Evolutionary conservation across 1,284 basidiomycete genomes (phyloP), one percentile per base, ranked within the genome.

Genomic region (Pseudozyma sp.): DNA sequence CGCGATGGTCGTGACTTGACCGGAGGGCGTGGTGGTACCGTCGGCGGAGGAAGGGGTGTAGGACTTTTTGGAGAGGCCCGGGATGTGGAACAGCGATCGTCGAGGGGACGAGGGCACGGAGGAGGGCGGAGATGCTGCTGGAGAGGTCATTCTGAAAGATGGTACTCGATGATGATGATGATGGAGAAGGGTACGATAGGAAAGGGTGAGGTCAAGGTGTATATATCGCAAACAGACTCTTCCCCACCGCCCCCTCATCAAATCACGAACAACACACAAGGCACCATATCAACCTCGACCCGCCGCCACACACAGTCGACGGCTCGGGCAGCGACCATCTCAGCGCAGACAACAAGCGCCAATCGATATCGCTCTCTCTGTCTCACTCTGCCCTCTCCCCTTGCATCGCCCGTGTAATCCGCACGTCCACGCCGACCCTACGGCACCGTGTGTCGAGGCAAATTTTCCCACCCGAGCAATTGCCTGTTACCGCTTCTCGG

Each of bases 1-100:
- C 7, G 80, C 77, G 33, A 82, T 81, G 34, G 53, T 54, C 19
- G 72, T 72, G 0, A 78, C 59, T 29, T 62, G 52, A 1, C 66
- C 71, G 6, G 62, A 62, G 4, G 71, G 71, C 0, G 71, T 74
- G 19, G 62, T 58, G 31, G 63, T 43, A 19, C 71, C 71, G 33
- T 54, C 58, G 33, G 67, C 29, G 13, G 66, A 74, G 4, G 50
- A 16, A 24, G 46, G 48, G 31, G 35, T 40, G 61, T 64, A 16
- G 48, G 24, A 39, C 47, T 66, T 63, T 29, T 69, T 69, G 44
- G 30, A 14, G 10, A 74, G 56, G 5, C 61, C 55, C 24, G 66
- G 58, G 5, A 74, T 55, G 47, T 19, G 30, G 63, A 74, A 74
- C 6, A 74, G 59, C 24, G 50, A 47, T 16, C 62, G 54, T n/a